These are phyloP conservation scores for Acacia pycnantha DNA, from an alignment of 331 rosid species.

Conservation along the genomic window DNA sequence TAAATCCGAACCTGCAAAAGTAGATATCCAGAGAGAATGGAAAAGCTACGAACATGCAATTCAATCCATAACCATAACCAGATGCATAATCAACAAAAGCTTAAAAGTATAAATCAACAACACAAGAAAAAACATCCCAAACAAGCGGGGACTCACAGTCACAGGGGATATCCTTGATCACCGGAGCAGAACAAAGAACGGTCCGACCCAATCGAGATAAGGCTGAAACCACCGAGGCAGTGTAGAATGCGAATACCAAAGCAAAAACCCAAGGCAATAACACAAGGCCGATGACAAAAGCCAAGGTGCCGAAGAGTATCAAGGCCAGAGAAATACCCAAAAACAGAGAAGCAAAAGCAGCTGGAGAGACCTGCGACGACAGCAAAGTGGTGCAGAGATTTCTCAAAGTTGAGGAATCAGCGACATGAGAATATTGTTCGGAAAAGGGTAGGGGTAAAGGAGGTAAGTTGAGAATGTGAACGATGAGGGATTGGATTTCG, in stretches of 20 bases:
- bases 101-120: background rate
- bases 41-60: background rate
- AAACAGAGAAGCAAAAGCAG: slow-evolving; percentile 48
- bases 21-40: background rate
- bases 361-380: slow-evolving; percentile 2
- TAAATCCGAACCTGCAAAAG: background rate
- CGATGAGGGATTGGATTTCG: slow-evolving; percentile 43
- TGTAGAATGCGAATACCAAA: slow-evolving; percentile 38
- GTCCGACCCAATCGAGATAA: slow-evolving; percentile 30
- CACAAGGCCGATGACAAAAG: slow-evolving; percentile 34
- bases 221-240: slow-evolving; percentile 27
- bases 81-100: background rate
- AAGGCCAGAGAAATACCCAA: slow-evolving; percentile 40
- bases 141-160: background rate
- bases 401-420: background rate
- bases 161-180: background rate
- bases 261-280: slow-evolving; percentile 38
- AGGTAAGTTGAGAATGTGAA: slow-evolving; percentile 37
- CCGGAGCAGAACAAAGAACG: slow-evolving; percentile 22
- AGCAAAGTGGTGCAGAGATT: slow-evolving; percentile 20
- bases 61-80: background rate
- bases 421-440: background rate
- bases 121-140: background rate
- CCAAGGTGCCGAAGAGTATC: slow-evolving; percentile 37
- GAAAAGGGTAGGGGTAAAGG: slow-evolving; percentile 11